Base-by-base conservation (phyloP, 2,329 filamentous ascomycete species). In the Rutstroemia sydowiana region DNA sequence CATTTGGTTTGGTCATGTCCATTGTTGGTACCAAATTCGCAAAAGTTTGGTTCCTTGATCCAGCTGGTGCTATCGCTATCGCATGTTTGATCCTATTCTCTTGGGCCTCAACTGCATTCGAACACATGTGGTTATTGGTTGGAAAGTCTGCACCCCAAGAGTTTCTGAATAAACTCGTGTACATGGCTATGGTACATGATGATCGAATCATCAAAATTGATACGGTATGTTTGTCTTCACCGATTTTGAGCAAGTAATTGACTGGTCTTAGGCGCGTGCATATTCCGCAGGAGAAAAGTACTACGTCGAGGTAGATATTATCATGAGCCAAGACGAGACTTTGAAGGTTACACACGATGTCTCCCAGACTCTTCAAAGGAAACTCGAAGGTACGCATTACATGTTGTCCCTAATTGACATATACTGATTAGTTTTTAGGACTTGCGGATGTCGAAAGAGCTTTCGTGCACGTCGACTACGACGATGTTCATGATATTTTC, bases 391-490 rank as follows among this genome's bases (percentile, higher is more conserved):
- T 52, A 36, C 8, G 41, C 23, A 6, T n/a, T 13, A 16, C 4
- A 13, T n/a, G 34, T 14, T 5, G 34, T n/a, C 14, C 2, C 34
- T 36, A 18, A 18, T 40, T 20, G 11, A 18, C 11, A 10, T 6
- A 11, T 20, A 10, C 11, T 10, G n/a, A 40, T 18, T 40, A 18
- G 7, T n/a, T 18, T 2, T 37, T 9, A 51, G 48, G 48, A 30
- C 70, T 98, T 57, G 92, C 93, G 0, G 85, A 95, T 66, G 84
- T 97, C 9, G 93, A 97, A 76, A 75, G 93, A 54, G 90, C 90
- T 0, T 97, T 96, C 66, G 93, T 97, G 18, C 93, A 98, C 68
- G 91, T 96, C 16, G 93, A 98, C 69, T 97, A 95, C 63, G 93
- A 97, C 21, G 48, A 51, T 37, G n/a, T 51, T 37, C 48, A 51